Evolutionary conservation across 2,329 filamentous ascomycete genomes (phyloP).

Genomic region (Diaporthe longicolla): DNA sequence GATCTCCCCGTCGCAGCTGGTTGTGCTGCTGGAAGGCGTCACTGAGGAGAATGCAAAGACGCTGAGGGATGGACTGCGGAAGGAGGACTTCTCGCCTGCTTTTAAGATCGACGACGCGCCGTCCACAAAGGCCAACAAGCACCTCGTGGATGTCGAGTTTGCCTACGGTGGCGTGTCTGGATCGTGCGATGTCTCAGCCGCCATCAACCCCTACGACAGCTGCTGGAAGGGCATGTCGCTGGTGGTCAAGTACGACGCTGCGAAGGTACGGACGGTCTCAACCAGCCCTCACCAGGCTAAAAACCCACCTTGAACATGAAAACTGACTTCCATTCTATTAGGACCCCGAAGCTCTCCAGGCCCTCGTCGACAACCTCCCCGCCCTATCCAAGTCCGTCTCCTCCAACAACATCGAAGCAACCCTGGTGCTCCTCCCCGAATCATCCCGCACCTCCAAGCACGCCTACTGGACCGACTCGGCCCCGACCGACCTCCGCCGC

Average conservation of each 20-base stretch:
- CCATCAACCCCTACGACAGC: slow-evolving; percentile 58
- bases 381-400: slow-evolving; percentile 62
- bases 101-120: slow-evolving; percentile 66
- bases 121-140: slow-evolving; percentile 57
- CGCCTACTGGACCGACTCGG: slow-evolving; percentile 57
- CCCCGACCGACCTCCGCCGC: slow-evolving; percentile 60
- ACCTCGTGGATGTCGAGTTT: slow-evolving; percentile 59
- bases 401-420: slow-evolving; percentile 68
- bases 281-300: background rate
- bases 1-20: slow-evolving; percentile 64
- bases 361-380: slow-evolving; percentile 60
- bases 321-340: slow-evolving; percentile 50
- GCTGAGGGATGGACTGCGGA: slow-evolving; percentile 58
- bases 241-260: slow-evolving; percentile 60
- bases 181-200: slow-evolving; percentile 55
- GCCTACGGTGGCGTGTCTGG: slow-evolving; percentile 56
- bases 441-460: slow-evolving; percentile 55
- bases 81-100: slow-evolving; percentile 55
- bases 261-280: slow-evolving; percentile 54
- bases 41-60: slow-evolving; percentile 58
- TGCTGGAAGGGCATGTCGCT: slow-evolving; percentile 63
- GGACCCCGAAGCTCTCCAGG: slow-evolving; percentile 58
- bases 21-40: slow-evolving; percentile 72
- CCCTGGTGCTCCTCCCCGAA: slow-evolving; percentile 68
- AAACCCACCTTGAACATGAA: background rate